These are phyloP conservation scores for Teratosphaeria viscida DNA, from an alignment of 2,329 filamentous ascomycete genomes.

Conservation along the genomic window DNA sequence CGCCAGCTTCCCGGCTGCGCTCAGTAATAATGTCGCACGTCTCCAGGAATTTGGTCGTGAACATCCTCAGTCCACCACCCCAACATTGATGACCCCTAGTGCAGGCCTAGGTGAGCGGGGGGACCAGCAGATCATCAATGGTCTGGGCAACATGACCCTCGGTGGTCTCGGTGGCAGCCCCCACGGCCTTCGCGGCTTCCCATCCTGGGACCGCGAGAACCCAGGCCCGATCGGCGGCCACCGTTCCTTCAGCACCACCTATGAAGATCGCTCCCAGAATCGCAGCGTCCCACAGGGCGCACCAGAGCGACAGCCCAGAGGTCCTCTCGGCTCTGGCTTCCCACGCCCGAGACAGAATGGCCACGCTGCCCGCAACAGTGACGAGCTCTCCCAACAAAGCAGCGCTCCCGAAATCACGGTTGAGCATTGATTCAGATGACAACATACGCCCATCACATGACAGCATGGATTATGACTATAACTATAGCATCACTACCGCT, in stretches of 20 bases:
- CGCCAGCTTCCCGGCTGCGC: constrained; percentile 68
- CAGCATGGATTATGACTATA: background rate
- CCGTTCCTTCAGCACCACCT: constrained; percentile 49
- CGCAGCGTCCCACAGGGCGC: constrained; percentile 30
- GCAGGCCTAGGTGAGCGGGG: constrained; percentile 20
- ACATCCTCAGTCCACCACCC: constrained; percentile 52
- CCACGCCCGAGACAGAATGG: constrained; percentile 48
- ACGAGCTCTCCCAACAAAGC: constrained; percentile 51
- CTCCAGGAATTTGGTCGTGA: constrained; percentile 49
- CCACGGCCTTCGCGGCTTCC: constrained; percentile 49
- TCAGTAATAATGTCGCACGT: constrained; percentile 52
- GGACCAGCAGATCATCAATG: constrained; percentile 47
- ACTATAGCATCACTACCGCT: background rate
- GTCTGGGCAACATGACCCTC: constrained; percentile 51
- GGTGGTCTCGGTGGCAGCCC: constrained; percentile 45
- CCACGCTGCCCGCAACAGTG: constrained; percentile 51
- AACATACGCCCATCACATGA: background rate
- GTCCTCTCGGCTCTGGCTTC: constrained; percentile 49
- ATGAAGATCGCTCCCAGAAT: constrained; percentile 46
- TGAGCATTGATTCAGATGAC: constrained; percentile 39
- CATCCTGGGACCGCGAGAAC: constrained; percentile 49
- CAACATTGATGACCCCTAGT: constrained; percentile 52
- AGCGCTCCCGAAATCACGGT: constrained; percentile 52
- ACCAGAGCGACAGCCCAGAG: constrained; percentile 52
- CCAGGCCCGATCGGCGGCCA: constrained; percentile 55